Percentiles rank a stretch among this genome's conserved stretches.
phyloP scores from a whole-genome alignment of 306 rosid genomes.

The Luffa aegyptiaca region DNA sequence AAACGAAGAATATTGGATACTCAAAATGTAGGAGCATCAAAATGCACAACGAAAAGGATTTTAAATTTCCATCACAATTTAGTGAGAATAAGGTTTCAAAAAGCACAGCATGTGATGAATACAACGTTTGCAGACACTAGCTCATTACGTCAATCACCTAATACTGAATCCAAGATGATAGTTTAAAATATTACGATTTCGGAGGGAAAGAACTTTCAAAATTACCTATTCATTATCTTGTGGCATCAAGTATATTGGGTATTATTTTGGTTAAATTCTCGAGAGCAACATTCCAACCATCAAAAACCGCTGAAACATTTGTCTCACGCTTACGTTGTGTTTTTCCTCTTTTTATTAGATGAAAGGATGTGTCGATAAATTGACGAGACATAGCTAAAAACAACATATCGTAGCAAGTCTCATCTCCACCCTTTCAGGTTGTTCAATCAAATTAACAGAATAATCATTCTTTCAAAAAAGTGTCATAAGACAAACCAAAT shows the following conservation, averaged over 20 bases:
- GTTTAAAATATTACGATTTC: not conserved
- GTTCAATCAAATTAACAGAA: not conserved
- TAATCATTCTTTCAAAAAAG: not conserved
- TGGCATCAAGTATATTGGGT: not conserved
- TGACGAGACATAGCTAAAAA: not conserved
- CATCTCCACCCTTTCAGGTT: not conserved
- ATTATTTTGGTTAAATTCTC: not conserved
- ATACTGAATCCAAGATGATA: not conserved
- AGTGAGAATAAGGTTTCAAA: not conserved
- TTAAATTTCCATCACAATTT: not conserved
- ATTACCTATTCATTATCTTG: not conserved
- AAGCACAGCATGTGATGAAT: not conserved
- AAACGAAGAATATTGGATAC: not conserved
- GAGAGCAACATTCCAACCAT: not conserved
- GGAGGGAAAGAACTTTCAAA: not conserved
- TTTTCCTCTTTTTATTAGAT: not conserved
- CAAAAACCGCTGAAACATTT: not conserved
- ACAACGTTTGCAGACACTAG: not conserved
- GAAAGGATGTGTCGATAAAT: not conserved
- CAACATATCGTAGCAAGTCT: not conserved
- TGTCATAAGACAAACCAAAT: not conserved
- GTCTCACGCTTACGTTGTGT: not conserved
- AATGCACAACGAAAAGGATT: constrained; percentile 30
- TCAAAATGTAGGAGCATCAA: constrained; percentile 40
- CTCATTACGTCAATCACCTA: not conserved